phyloP scores from a whole-genome alignment of 2,329 filamentous ascomycete species.

The Fusarium citri region DNA sequence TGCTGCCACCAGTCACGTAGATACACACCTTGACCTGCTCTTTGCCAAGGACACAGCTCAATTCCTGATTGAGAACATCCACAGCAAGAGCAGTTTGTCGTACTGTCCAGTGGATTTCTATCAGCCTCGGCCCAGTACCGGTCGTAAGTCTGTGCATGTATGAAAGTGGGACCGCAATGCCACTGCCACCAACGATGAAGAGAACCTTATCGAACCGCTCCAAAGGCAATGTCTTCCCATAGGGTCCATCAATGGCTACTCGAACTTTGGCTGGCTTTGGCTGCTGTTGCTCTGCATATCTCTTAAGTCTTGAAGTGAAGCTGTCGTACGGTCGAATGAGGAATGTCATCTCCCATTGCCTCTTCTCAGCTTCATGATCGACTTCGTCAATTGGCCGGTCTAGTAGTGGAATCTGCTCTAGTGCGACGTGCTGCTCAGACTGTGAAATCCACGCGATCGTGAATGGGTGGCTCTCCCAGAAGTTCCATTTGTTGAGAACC shows the following conservation, averaged over 20 bases:
- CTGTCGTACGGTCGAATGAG: constrained; percentile 59
- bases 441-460: constrained; percentile 54
- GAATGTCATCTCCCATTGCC: constrained; percentile 50
- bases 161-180: constrained; percentile 7
- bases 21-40: not conserved
- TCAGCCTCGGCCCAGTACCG: rapidly evolving
- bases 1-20: not conserved
- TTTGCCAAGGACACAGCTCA: not conserved
- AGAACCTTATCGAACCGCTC: not conserved
- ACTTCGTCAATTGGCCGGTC: rapidly evolving
- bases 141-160: not conserved
- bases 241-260: constrained; percentile 5
- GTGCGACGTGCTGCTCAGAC: not conserved
- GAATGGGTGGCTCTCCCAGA: constrained; percentile 64
- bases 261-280: not conserved
- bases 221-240: not conserved
- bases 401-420: not conserved
- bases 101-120: constrained; percentile 17
- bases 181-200: constrained; percentile 20
- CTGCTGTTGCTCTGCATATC: not conserved
- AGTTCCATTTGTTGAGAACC: constrained; percentile 51
- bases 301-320: constrained; percentile 50
- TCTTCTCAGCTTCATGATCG: not conserved
- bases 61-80: not conserved
- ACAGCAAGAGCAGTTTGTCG: constrained; percentile 4